Percentiles rank a stretch among this genome's conserved stretches.
Evolutionary conservation across 371 early-diverging fungal species (phyloP).

Genomic region (Mortierella sp.): DNA sequence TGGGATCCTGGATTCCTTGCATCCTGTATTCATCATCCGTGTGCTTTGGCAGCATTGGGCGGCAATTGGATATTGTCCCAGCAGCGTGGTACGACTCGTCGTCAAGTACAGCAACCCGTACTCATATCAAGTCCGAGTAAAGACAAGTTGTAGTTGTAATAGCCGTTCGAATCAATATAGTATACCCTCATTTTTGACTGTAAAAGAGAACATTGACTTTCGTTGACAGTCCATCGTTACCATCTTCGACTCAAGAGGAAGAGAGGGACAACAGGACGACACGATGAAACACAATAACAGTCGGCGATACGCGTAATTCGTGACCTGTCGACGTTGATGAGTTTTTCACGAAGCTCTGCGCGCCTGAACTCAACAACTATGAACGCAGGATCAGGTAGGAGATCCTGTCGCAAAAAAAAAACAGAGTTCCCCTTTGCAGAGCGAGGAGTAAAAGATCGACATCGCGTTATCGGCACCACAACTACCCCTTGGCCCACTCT

Average conservation of each 20-base stretch:
- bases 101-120: background rate
- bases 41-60: slow-evolving; percentile 68
- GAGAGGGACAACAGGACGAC: too few relatives aligned
- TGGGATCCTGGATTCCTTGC: slow-evolving; percentile 69
- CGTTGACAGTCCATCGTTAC: too few relatives aligned
- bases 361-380: slow-evolving; percentile 59
- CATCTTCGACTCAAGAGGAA: too few relatives aligned
- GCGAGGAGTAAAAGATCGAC: background rate
- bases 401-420: background rate
- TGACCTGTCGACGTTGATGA: slow-evolving; percentile 56
- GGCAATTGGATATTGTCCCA: slow-evolving; percentile 56
- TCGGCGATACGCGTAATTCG: slow-evolving; percentile 7
- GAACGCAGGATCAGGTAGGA: slow-evolving; percentile 59
- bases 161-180: too few relatives aligned
- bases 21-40: slow-evolving; percentile 66
- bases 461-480: background rate
- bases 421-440: too few relatives aligned
- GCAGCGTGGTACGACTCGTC: slow-evolving; percentile 31
- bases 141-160: background rate
- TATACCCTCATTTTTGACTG: too few relatives aligned
- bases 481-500: slow-evolving; percentile 5
- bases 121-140: slow-evolving; percentile 27
- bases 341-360: slow-evolving; percentile 58
- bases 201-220: too few relatives aligned
- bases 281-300: background rate